Percentiles rank a stretch among this genome's conserved stretches.
phyloP scores from a whole-genome alignment of 1,284 basidiomycete species.

The Spongispora temasekensis region DNA sequence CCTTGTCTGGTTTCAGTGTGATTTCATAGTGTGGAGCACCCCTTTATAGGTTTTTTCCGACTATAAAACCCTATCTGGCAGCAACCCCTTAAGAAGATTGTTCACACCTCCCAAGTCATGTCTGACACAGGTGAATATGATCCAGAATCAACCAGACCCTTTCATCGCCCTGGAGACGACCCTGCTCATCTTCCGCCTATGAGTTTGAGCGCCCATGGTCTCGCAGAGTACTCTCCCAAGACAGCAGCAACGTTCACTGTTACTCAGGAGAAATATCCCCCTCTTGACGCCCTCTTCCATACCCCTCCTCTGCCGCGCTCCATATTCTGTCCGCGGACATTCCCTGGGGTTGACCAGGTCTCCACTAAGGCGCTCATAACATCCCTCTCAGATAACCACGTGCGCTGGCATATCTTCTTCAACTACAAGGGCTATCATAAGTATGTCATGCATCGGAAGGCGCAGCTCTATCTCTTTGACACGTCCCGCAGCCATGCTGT shows the following conservation, averaged over 20 bases:
- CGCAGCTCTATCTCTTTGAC: slow-evolving; percentile 10
- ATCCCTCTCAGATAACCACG: slow-evolving; percentile 57
- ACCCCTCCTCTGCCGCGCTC: slow-evolving; percentile 38
- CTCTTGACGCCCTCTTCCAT: slow-evolving; percentile 39
- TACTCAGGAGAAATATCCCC: slow-evolving; percentile 9
- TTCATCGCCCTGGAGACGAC: slow-evolving; percentile 18
- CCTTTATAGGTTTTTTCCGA: no score
- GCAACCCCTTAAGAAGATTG: no score
- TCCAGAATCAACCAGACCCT: slow-evolving; percentile 10
- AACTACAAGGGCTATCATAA: slow-evolving; percentile 63
- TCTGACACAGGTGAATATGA: slow-evolving; percentile 12
- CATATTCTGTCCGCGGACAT: slow-evolving; percentile 34
- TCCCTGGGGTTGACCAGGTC: slow-evolving; percentile 50
- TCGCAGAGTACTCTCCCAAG: slow-evolving; percentile 17
- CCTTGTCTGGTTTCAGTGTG: no score
- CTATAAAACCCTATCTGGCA: no score
- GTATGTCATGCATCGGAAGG: slow-evolving; percentile 31
- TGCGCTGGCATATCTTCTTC: slow-evolving; percentile 61
- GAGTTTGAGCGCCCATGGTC: slow-evolving; percentile 17
- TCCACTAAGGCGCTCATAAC: slow-evolving; percentile 47
- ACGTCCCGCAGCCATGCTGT: slow-evolving; percentile 38
- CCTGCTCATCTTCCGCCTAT: slow-evolving; percentile 19
- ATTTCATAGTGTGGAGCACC: no score
- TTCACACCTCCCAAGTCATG: no score
- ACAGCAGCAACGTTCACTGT: slow-evolving; percentile 7